Conservation (phyloP, 768 basidiomycete genomes). For the Cystofilobasidium macerans region DNA sequence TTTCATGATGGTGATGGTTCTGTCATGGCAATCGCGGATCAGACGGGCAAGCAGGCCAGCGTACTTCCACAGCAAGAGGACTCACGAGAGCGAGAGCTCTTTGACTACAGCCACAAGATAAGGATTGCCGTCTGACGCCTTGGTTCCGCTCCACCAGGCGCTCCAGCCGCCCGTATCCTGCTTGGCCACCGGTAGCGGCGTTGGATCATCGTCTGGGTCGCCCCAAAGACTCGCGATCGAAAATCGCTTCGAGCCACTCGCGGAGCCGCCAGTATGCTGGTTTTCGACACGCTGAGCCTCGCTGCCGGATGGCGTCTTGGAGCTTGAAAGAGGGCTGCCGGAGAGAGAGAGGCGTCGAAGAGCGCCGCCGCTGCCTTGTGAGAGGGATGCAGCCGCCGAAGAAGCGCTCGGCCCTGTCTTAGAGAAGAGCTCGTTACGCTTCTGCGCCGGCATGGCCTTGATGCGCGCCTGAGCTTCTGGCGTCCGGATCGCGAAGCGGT, state of each 20-base stretch:
- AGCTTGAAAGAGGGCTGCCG: slow-evolving; percentile 33
- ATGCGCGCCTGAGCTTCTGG: background rate
- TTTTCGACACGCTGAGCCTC: slow-evolving; percentile 42
- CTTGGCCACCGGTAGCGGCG: slow-evolving; percentile 25
- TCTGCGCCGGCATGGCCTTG: background rate
- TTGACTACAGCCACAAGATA: background rate
- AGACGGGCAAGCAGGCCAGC: background rate
- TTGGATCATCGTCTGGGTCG: background rate
- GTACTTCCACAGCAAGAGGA: slow-evolving; percentile 40
- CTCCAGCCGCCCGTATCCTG: slow-evolving; percentile 60
- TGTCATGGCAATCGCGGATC: background rate
- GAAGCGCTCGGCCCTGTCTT: slow-evolving; percentile 50
- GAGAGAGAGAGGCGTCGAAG: slow-evolving; percentile 27
- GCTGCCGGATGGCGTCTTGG: slow-evolving; percentile 37
- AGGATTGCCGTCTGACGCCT: slow-evolving; percentile 25
- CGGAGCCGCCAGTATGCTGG: slow-evolving; percentile 40
- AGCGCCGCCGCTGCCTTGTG: slow-evolving; percentile 35
- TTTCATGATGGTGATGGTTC: background rate
- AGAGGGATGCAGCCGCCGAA: slow-evolving; percentile 42
- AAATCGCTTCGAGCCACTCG: slow-evolving; percentile 31
- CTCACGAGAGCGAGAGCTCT: slow-evolving; percentile 29
- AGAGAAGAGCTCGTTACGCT: background rate
- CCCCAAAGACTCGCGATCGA: slow-evolving; percentile 33
- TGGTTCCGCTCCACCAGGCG: slow-evolving; percentile 62
- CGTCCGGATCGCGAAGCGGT: background rate